phyloP scores from a whole-genome alignment of 176 grass and related monocot genomes.

The Aegilops bicornis region DNA sequence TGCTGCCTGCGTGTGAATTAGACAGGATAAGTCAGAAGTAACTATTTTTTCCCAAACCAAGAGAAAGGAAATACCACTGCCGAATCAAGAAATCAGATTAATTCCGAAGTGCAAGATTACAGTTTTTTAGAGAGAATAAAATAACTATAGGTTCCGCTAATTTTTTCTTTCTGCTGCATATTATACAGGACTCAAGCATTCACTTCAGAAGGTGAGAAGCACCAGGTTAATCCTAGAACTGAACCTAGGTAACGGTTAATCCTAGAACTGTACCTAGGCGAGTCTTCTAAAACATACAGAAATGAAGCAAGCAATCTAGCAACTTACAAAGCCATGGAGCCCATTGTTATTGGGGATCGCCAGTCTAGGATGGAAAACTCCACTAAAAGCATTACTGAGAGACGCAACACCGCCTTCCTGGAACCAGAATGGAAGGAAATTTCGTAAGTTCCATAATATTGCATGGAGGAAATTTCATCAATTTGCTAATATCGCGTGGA shows the following conservation, averaged over 20 bases:
- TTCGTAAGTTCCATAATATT: neutral
- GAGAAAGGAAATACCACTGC: neutral
- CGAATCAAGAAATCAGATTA: neutral
- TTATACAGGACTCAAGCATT: neutral
- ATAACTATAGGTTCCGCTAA: neutral
- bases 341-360: neutral
- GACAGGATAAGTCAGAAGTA: neutral
- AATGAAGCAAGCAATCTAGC: neutral
- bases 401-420: neutral
- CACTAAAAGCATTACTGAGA: neutral
- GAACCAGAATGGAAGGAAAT: neutral
- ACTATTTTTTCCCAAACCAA: neutral
- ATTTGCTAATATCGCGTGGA: neutral
- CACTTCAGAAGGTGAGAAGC: neutral
- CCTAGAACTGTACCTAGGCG: neutral
- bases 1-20: neutral
- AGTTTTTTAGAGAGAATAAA: neutral
- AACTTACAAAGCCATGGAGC: neutral
- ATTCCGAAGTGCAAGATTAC: neutral
- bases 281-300: neutral
- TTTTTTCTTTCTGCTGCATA: neutral
- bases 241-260: neutral
- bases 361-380: neutral
- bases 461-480: neutral
- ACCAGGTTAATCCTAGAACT: neutral